Conservation (phyloP, 1,139 yeast genomes). For the Yamadazyma songkhlaensis region DNA sequence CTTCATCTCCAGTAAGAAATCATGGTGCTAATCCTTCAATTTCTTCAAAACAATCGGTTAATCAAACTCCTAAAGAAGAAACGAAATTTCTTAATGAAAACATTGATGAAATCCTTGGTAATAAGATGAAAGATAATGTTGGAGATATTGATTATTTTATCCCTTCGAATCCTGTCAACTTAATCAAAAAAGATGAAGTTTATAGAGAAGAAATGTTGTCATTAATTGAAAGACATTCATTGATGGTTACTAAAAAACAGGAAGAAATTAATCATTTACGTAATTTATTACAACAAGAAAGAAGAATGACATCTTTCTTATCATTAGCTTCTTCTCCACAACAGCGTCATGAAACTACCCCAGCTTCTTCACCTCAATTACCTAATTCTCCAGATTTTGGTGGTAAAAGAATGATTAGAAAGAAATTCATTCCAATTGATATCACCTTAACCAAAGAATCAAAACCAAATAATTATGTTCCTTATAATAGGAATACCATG, state of each 20-base stretch:
- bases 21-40: not conserved
- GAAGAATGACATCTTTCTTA: slow-evolving; percentile 15
- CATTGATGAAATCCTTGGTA: too few species aligned
- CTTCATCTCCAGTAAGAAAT: slow-evolving; percentile 6
- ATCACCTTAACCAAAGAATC: slow-evolving; percentile 17
- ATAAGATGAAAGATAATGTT: not conserved
- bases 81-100: too few species aligned
- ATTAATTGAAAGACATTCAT: slow-evolving; percentile 24
- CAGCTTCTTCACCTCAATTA: slow-evolving; percentile 10
- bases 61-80: not conserved
- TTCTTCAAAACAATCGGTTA: not conserved
- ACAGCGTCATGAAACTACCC: slow-evolving; percentile 2
- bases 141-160: not conserved
- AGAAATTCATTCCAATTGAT: slow-evolving; percentile 20
- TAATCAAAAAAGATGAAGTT: slow-evolving; percentile 12
- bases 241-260: slow-evolving; percentile 25
- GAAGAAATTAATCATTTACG: slow-evolving; percentile 27
- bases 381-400: slow-evolving; percentile 2
- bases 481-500: slow-evolving; percentile 6
- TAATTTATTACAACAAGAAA: slow-evolving; percentile 23
- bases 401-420: slow-evolving; percentile 14
- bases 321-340: slow-evolving; percentile 13
- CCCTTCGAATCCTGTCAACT: slow-evolving; percentile 3
- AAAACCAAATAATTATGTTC: slow-evolving; percentile 14
- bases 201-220: slow-evolving; percentile 25